These are phyloP conservation scores for Taphrina pruni DNA, from an alignment of 1,139 yeast genomes.

Conservation along the genomic window DNA sequence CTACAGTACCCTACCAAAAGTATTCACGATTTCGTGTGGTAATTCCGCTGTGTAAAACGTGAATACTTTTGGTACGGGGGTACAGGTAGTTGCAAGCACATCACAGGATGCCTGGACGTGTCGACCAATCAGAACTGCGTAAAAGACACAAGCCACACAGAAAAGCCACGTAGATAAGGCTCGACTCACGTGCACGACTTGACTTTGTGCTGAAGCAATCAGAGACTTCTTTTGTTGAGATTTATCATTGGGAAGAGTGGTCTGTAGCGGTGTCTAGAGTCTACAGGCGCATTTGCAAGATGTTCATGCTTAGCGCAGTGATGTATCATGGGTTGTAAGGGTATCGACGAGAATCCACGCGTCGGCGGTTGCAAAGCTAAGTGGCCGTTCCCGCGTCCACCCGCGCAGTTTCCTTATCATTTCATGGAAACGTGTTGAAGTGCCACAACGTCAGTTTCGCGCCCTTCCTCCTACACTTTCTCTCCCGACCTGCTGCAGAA, in stretches of 20 bases:
- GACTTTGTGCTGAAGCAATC: too few relatives aligned
- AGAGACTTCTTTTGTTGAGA: too few relatives aligned
- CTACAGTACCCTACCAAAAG: too few relatives aligned
- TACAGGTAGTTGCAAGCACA: too few relatives aligned
- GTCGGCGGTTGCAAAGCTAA: too few relatives aligned
- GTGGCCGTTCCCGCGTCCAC: conserved; percentile 10
- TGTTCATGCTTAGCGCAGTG: not conserved
- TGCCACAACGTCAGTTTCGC: conserved; percentile 5
- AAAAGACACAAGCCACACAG: not conserved
- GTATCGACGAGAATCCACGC: not conserved
- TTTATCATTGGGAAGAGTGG: too few relatives aligned
- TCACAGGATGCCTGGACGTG: not conserved
- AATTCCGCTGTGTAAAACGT: too few relatives aligned
- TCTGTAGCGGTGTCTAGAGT: too few relatives aligned
- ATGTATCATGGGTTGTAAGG: not conserved
- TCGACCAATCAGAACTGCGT: not conserved
- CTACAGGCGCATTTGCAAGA: not conserved
- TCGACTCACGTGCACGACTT: not conserved
- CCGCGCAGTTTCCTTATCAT: conserved; percentile 9
- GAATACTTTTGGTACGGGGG: too few relatives aligned
- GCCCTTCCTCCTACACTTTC: not conserved
- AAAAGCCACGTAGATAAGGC: conserved; percentile 7
- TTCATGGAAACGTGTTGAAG: not conserved
- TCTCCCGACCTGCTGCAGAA: too few relatives aligned
- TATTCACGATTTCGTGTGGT: too few relatives aligned